phyloP scores from a whole-genome alignment of 2,329 filamentous ascomycete genomes.

The Phyllachora maydis region DNA sequence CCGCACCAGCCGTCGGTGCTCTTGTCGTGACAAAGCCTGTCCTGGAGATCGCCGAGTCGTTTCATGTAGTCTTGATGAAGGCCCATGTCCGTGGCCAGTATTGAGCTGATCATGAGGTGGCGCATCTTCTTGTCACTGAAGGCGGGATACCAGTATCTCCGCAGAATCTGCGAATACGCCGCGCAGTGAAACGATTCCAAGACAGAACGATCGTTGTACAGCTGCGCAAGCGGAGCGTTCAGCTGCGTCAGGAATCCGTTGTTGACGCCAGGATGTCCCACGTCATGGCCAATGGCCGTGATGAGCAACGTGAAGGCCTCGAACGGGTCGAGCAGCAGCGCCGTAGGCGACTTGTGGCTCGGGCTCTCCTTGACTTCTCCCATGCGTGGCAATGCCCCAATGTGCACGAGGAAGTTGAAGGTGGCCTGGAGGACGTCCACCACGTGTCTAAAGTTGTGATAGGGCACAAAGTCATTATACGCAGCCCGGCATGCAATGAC shows the following conservation, averaged over 20 bases:
- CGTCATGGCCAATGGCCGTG: constrained; percentile 94
- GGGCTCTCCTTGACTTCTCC: too few species aligned
- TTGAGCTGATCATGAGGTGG: constrained; percentile 89
- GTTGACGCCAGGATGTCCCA: constrained; percentile 93
- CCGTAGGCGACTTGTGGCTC: constrained; percentile 39
- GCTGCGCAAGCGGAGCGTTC: constrained; percentile 78
- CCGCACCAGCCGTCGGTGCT: constrained; percentile 55
- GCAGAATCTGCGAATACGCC: constrained; percentile 86
- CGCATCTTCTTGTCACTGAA: constrained; percentile 66
- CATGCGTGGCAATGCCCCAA: constrained; percentile 57
- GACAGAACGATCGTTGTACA: constrained; percentile 94
- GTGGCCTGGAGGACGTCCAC: constrained; percentile 89
- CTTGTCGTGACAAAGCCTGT: constrained; percentile 49
- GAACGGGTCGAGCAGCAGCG: constrained; percentile 59
- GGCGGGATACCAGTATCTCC: constrained; percentile 72
- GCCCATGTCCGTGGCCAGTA: constrained; percentile 93
- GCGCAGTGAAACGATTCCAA: constrained; percentile 96
- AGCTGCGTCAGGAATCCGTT: constrained; percentile 88
- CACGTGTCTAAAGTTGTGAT: constrained; percentile 96
- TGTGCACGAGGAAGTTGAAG: constrained; percentile 70
- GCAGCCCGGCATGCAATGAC: constrained; percentile 73
- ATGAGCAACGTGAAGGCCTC: constrained; percentile 79
- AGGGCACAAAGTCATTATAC: constrained; percentile 93
- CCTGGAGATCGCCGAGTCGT: constrained; percentile 60
- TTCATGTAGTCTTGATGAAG: constrained; percentile 95